Percentiles rank a stretch among this genome's conserved stretches.
Evolutionary conservation across 2,329 filamentous ascomycete species (phyloP).

Genomic region (Trichophyton verrucosum): DNA sequence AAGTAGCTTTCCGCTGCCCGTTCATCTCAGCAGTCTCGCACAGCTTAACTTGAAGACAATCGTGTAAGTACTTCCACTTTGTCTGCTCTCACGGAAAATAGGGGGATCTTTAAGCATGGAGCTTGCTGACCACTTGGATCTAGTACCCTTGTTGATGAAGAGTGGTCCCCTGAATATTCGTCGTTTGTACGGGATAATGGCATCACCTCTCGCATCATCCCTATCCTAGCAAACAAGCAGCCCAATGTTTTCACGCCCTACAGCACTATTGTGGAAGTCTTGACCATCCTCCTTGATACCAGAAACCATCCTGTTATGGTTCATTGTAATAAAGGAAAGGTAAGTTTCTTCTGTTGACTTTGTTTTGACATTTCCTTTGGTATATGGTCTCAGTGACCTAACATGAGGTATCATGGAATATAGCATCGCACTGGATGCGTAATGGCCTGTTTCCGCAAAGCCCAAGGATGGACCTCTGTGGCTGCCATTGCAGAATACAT

Average conservation of each 20-base stretch:
- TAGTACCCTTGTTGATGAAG: constrained; percentile 53
- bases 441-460: constrained; percentile 64
- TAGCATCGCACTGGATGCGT: constrained; percentile 83
- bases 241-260: constrained; percentile 50
- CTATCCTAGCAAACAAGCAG: constrained; percentile 82
- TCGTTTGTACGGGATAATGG: constrained; percentile 52
- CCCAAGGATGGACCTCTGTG: constrained; percentile 53
- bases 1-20: constrained; percentile 62
- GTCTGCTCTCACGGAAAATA: not conserved
- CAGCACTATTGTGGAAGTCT: constrained; percentile 55
- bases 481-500: constrained; percentile 62
- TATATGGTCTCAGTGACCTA: constrained; percentile 2
- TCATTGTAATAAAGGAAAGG: constrained; percentile 87
- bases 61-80: constrained; percentile 43
- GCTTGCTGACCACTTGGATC: constrained; percentile 4
- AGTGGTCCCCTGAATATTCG: constrained; percentile 38
- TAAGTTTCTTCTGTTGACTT: constrained; percentile 22
- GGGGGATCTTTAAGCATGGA: not conserved
- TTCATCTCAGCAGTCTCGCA: constrained; percentile 59
- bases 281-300: constrained; percentile 58
- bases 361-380: not conserved
- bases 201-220: constrained; percentile 62
- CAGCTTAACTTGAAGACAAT: constrained; percentile 64
- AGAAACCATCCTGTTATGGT: constrained; percentile 69
- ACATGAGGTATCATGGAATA: not conserved